These are phyloP conservation scores for Hemisphaericaspora subhashii DNA, from an alignment of 1,139 yeast species.

Conservation along the genomic window DNA sequence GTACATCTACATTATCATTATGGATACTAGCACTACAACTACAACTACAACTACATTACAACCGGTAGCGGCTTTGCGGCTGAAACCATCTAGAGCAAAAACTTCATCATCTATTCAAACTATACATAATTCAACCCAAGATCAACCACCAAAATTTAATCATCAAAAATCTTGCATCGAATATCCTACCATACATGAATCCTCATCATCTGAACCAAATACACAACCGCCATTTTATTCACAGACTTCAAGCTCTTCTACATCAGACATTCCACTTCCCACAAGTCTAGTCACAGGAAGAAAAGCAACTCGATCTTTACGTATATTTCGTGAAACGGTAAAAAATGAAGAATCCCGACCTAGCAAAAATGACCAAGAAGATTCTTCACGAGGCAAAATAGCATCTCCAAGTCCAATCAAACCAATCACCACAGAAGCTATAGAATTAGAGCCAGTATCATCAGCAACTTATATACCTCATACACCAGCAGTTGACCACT, in stretches of 20 bases:
- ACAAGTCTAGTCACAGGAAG: conserved; percentile 23
- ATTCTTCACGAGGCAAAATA: conserved; percentile 2
- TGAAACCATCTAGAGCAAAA: background rate
- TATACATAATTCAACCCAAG: too few relatives aligned
- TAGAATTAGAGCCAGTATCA: conserved; percentile 27
- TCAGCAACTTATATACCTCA: conserved; percentile 38
- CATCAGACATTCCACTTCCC: conserved; percentile 4
- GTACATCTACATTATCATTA: background rate
- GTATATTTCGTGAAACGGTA: conserved; percentile 30
- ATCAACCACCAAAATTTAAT: background rate
- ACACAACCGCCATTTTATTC: background rate
- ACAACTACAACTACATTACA: background rate
- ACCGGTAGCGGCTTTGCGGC: background rate
- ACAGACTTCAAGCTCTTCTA: conserved; percentile 3
- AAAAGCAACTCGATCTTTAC: conserved; percentile 40
- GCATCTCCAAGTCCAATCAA: background rate
- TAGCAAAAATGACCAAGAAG: conserved; percentile 6
- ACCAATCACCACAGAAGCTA: conserved; percentile 1
- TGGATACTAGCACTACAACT: conserved; percentile 1
- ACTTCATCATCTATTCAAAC: background rate
- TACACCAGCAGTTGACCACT: conserved; percentile 21
- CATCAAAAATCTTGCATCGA: conserved; percentile 1
- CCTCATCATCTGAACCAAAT: conserved; percentile 3
- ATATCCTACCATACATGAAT: background rate
- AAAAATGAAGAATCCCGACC: conserved; percentile 9